Evolutionary conservation across 805 yeast species (phyloP).

Genomic region (Teunomyces panamensis): DNA sequence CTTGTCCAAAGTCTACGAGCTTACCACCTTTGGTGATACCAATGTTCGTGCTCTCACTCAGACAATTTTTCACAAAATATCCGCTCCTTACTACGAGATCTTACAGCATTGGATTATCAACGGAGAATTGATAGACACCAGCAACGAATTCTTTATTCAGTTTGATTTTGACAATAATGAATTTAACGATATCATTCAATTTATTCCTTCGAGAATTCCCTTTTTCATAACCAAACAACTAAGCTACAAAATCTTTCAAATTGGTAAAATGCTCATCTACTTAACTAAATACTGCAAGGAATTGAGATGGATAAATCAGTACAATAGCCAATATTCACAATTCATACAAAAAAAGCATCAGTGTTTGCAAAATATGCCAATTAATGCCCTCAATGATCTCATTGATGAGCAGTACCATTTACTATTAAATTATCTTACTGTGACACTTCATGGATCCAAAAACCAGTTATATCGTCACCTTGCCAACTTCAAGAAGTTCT

Average conservation of each 20-base stretch:
- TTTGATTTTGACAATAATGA: slow-evolving; percentile 28
- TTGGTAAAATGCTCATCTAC: slow-evolving; percentile 72
- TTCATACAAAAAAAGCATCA: slow-evolving; percentile 27
- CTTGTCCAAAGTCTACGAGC: slow-evolving; percentile 49
- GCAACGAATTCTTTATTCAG: slow-evolving; percentile 61
- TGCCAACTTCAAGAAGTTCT: slow-evolving; percentile 58
- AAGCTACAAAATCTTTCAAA: slow-evolving; percentile 51
- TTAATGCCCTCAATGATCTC: slow-evolving; percentile 34
- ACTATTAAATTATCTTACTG: slow-evolving; percentile 50
- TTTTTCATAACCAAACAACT: slow-evolving; percentile 38
- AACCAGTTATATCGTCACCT: slow-evolving; percentile 53
- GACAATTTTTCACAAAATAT: slow-evolving; percentile 43
- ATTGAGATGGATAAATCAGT: slow-evolving; percentile 56
- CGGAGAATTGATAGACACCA: slow-evolving; percentile 58
- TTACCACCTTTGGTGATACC: slow-evolving; percentile 63
- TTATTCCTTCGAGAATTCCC: slow-evolving; percentile 40
- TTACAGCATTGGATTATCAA: slow-evolving; percentile 63
- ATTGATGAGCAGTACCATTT: slow-evolving; percentile 47
- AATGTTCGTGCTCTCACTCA: slow-evolving; percentile 43
- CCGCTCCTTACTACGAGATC: slow-evolving; percentile 59
- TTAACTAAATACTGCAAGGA: slow-evolving; percentile 66
- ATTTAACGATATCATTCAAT: slow-evolving; percentile 34
- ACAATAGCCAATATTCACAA: slow-evolving; percentile 31
- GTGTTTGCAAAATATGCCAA: slow-evolving; percentile 32
- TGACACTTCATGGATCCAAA: slow-evolving; percentile 44